Conservation (phyloP, 805 yeast genomes). For the Candida germanica region DNA sequence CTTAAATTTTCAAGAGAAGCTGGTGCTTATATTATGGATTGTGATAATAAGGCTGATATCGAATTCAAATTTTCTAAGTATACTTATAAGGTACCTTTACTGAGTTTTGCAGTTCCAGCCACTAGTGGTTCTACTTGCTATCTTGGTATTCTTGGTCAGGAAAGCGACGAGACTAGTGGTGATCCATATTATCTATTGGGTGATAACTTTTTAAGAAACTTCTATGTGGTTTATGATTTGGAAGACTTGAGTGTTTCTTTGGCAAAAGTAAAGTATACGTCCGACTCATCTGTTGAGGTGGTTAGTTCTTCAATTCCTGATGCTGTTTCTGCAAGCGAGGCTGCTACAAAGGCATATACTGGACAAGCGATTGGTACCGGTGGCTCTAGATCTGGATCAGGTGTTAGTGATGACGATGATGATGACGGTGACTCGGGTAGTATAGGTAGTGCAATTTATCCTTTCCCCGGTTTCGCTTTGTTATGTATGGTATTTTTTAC, state of each 20-base stretch:
- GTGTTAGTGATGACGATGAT: not conserved
- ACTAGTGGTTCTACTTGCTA: not conserved
- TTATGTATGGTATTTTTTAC: too few species aligned
- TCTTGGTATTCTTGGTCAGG: slow-evolving; percentile 17
- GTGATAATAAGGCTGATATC: not conserved
- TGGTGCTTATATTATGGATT: slow-evolving; percentile 3
- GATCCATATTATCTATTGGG: slow-evolving; percentile 47
- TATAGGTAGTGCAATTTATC: too few species aligned
- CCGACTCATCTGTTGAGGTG: slow-evolving; percentile 40
- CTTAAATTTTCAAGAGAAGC: slow-evolving; percentile 22
- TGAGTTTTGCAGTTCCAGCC: slow-evolving; percentile 9
- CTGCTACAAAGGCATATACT: slow-evolving; percentile 5
- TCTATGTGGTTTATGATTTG: slow-evolving; percentile 61
- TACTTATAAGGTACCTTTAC: slow-evolving; percentile 5
- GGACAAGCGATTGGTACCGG: slow-evolving; percentile 3
- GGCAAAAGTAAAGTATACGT: slow-evolving; percentile 30
- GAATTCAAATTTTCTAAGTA: slow-evolving; percentile 5
- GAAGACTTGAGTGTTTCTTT: slow-evolving; percentile 54
- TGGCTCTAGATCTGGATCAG: slow-evolving; percentile 1
- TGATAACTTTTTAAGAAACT: slow-evolving; percentile 58
- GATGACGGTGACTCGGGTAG: not conserved
- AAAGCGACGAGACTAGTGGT: slow-evolving; percentile 15
- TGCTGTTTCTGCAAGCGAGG: slow-evolving; percentile 51
- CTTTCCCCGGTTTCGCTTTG: too few species aligned
- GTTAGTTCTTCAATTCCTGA: slow-evolving; percentile 41